These are phyloP conservation scores for Seiridium cupressi DNA, from an alignment of 2,329 filamentous ascomycete genomes.

Conservation along the genomic window DNA sequence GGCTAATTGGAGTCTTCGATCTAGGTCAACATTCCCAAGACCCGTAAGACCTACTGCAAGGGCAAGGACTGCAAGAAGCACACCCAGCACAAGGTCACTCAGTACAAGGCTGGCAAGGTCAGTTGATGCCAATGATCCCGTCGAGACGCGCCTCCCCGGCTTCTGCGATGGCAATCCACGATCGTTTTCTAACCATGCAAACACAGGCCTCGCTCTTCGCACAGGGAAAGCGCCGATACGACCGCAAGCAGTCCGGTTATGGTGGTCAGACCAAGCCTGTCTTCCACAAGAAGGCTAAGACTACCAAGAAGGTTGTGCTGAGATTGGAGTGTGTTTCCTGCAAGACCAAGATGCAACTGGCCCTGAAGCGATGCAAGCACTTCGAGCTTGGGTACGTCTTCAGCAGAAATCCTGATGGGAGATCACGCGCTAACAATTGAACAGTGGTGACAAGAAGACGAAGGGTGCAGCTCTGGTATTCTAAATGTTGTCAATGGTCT, in stretches of 20 bases:
- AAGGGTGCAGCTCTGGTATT: conserved; percentile 99
- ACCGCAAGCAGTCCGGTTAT: conserved; percentile 98
- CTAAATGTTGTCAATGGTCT: conserved; percentile 62
- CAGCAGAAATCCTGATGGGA: background rate
- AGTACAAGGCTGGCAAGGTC: conserved; percentile 96
- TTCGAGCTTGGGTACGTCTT: conserved; percentile 93
- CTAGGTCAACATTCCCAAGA: conserved; percentile 98
- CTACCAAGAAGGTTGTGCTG: conserved; percentile 99
- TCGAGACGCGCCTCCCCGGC: background rate
- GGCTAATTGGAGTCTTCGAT: conserved; percentile 27
- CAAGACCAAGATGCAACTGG: conserved; percentile 98
- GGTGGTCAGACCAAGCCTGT: conserved; percentile 99
- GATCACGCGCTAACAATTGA: conserved; percentile 38
- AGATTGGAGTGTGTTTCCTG: conserved; percentile 95
- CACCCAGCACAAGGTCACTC: conserved; percentile 89
- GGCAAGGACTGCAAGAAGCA: conserved; percentile 91
- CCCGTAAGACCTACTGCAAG: conserved; percentile 96
- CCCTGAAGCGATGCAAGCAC: conserved; percentile 99
- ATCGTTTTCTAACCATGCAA: background rate
- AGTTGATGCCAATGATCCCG: conserved; percentile 17
- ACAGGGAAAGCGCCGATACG: conserved; percentile 99
- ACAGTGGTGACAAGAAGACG: conserved; percentile 99
- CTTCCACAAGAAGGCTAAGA: conserved; percentile 99
- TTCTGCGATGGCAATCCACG: background rate
- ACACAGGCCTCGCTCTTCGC: conserved; percentile 82